Percentiles rank a stretch among this genome's conserved stretches.
Evolutionary conservation across 2,329 filamentous ascomycete species (phyloP).

Genomic region (Colletotrichum graminicola): DNA sequence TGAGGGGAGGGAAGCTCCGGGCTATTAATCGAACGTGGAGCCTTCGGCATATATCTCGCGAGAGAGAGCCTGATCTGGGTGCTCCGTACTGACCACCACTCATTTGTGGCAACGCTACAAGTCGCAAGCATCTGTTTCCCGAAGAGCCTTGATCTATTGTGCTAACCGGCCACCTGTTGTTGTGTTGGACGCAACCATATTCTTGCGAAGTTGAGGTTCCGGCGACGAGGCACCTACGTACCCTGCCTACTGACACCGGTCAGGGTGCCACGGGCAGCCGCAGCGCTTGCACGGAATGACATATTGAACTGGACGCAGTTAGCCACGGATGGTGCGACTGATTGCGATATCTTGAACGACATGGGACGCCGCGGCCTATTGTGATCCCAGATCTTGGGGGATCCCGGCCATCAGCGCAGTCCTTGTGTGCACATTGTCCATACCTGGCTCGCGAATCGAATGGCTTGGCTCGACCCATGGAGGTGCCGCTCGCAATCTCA

Average conservation of each 20-base stretch:
- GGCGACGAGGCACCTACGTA: not conserved
- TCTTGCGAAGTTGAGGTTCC: not conserved
- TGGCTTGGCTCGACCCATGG: slow-evolving; percentile 25
- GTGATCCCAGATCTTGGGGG: slow-evolving; percentile 41
- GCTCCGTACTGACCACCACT: not conserved
- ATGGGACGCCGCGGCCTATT: slow-evolving; percentile 21
- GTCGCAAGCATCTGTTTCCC: not conserved
- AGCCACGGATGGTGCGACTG: slow-evolving; percentile 31
- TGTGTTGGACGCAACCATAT: not conserved
- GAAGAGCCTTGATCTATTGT: not conserved
- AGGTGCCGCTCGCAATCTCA: slow-evolving; percentile 34
- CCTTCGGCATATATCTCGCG: not conserved
- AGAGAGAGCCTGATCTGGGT: not conserved
- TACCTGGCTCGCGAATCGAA: slow-evolving; percentile 12
- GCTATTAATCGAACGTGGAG: slow-evolving; percentile 9
- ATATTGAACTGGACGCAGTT: slow-evolving; percentile 21
- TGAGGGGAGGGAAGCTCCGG: not conserved
- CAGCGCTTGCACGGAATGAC: slow-evolving; percentile 22
- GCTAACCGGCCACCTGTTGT: not conserved
- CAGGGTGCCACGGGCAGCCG: slow-evolving; percentile 19
- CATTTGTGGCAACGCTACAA: not conserved
- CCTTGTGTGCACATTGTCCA: slow-evolving; percentile 2
- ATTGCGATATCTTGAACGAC: slow-evolving; percentile 42
- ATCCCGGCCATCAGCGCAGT: slow-evolving; percentile 17
- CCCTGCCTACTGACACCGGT: not conserved